Percentiles rank a stretch among this genome's conserved stretches.
Evolutionary conservation across 2,329 filamentous ascomycete species (phyloP).

Genomic region (Pseudogymnoascus sp.): DNA sequence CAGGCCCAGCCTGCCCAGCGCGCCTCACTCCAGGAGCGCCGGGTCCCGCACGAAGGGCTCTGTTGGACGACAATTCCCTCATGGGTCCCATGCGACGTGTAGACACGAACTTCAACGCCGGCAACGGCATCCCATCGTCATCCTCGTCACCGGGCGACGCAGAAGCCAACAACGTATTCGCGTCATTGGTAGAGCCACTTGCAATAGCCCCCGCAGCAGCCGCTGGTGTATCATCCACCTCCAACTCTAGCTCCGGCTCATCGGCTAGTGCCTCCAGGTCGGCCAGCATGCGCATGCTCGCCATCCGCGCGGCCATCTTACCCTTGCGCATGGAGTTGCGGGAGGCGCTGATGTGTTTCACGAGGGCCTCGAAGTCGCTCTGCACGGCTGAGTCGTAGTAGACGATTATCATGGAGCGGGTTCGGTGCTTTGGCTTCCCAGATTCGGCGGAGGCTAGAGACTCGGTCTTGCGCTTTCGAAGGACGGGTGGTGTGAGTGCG

Average conservation of each 20-base stretch:
- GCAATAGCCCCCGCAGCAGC: slow-evolving; percentile 8
- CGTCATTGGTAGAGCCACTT: not conserved
- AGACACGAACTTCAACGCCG: slow-evolving; percentile 32
- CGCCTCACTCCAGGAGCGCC: not conserved
- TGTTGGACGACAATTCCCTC: slow-evolving; percentile 11
- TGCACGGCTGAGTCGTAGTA: slow-evolving; percentile 88
- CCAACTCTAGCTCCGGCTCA: slow-evolving; percentile 33
- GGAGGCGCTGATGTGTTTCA: slow-evolving; percentile 71
- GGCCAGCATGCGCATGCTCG: slow-evolving; percentile 52
- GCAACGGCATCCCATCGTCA: slow-evolving; percentile 23
- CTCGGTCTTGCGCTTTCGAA: slow-evolving; percentile 27
- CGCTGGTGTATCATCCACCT: slow-evolving; percentile 10
- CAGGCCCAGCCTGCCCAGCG: not conserved
- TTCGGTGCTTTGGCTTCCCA: slow-evolving; percentile 44
- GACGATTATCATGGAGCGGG: slow-evolving; percentile 72
- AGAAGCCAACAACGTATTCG: not conserved
- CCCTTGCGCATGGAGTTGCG: slow-evolving; percentile 81
- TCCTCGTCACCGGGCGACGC: slow-evolving; percentile 15
- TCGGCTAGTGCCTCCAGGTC: slow-evolving; percentile 49
- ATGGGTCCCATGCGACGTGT: slow-evolving; percentile 32
- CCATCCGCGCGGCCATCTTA: slow-evolving; percentile 72
- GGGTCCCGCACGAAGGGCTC: not conserved
- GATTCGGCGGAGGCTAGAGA: slow-evolving; percentile 25
- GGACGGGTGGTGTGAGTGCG: slow-evolving; percentile 10
- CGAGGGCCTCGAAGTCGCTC: slow-evolving; percentile 70